phyloP scores from a whole-genome alignment of 768 basidiomycete species.

The Artomyces pyxidatus region DNA sequence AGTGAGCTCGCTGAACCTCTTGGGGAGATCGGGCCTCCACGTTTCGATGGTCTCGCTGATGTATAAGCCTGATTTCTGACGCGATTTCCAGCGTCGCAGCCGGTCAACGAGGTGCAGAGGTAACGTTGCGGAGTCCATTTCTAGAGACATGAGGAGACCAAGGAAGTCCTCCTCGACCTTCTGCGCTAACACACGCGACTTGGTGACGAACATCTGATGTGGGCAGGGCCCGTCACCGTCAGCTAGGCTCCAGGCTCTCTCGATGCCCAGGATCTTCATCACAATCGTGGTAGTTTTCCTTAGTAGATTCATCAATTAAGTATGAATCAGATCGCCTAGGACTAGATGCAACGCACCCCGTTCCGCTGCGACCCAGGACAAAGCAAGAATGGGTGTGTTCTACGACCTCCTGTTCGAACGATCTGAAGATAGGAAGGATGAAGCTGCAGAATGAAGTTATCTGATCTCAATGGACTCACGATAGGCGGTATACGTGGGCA shows the following conservation, averaged over 20 bases:
- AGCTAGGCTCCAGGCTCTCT: slow-evolving; percentile 40
- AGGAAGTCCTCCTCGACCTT: slow-evolving; percentile 62
- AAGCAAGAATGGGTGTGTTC: slow-evolving; percentile 10
- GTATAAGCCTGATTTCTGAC: slow-evolving; percentile 23
- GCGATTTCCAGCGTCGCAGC: slow-evolving; percentile 4
- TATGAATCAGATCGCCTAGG: background rate
- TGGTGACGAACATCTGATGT: slow-evolving; percentile 66
- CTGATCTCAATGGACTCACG: slow-evolving; percentile 1
- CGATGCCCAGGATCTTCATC: slow-evolving; percentile 66
- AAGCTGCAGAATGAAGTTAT: background rate
- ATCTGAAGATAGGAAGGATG: slow-evolving; percentile 3
- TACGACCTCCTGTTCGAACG: slow-evolving; percentile 8
- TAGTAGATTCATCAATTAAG: background rate
- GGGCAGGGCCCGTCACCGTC: slow-evolving; percentile 31
- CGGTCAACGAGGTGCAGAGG: slow-evolving; percentile 24
- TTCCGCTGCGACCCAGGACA: slow-evolving; percentile 50
- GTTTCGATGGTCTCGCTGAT: slow-evolving; percentile 35
- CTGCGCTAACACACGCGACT: slow-evolving; percentile 55
- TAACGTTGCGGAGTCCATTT: slow-evolving; percentile 29
- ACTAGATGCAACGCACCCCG: slow-evolving; percentile 58
- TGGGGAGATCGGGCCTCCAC: slow-evolving; percentile 40
- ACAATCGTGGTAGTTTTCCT: slow-evolving; percentile 76
- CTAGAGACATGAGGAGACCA: slow-evolving; percentile 39
- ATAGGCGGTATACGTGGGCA: slow-evolving; percentile 10
- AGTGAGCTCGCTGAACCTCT: slow-evolving; percentile 43